Conservation (phyloP, 345 rosid genomes). For the Heritiera fomes region DNA sequence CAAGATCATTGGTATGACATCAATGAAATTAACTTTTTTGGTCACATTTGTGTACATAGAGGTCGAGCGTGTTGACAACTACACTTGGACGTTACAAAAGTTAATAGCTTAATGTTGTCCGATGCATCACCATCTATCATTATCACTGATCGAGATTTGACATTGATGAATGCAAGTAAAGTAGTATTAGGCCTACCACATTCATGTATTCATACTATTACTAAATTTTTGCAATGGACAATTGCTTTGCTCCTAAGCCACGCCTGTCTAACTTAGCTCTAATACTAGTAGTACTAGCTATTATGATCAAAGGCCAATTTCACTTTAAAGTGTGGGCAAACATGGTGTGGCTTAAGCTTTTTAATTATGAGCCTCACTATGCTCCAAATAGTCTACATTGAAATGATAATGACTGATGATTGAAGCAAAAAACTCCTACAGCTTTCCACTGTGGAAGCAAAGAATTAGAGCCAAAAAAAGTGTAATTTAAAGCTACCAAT, state of each 20-base stretch:
- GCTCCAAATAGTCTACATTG: not conserved
- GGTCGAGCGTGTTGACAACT: too few relatives aligned
- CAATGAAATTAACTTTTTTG: too few relatives aligned
- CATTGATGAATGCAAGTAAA: too few relatives aligned
- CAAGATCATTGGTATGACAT: too few relatives aligned
- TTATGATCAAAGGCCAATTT: not conserved
- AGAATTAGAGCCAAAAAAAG: not conserved
- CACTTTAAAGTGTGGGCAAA: not conserved
- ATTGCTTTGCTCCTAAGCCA: slow-evolving; percentile 9
- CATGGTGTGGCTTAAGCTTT: not conserved
- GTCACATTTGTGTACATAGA: too few relatives aligned
- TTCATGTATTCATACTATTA: too few relatives aligned
- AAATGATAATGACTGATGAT: not conserved
- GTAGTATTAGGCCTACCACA: too few relatives aligned
- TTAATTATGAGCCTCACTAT: not conserved
- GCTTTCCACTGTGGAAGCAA: not conserved
- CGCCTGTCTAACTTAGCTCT: not conserved
- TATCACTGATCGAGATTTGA: too few relatives aligned
- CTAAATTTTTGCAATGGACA: not conserved
- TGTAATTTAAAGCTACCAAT: not conserved
- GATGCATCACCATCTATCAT: too few relatives aligned
- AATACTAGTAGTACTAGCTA: not conserved
- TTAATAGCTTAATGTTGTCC: too few relatives aligned
- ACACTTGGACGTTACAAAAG: too few relatives aligned
- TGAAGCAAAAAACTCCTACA: not conserved